A percentile compares a stretch with the other conserved stretches of the same genome.
Conservation (phyloP, 2,329 filamentous ascomycete species). For the Fusarium phyllophilum region DNA sequence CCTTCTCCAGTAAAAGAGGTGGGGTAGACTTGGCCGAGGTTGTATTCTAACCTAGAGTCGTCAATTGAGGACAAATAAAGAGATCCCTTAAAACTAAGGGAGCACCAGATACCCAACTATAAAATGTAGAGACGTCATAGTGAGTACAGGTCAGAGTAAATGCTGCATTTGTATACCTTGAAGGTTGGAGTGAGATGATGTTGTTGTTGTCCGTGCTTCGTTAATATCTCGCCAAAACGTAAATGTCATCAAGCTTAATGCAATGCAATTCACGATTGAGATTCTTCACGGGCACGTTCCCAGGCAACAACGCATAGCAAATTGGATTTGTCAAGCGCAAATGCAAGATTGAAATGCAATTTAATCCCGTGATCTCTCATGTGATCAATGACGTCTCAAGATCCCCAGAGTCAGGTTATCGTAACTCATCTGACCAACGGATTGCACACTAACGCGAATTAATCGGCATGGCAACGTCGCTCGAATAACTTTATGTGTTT, state of each 20-base stretch:
- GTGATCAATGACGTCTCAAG: background rate
- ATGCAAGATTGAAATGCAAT: background rate
- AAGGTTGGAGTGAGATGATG: accelerated
- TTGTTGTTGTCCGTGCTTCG: background rate
- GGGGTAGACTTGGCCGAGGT: background rate
- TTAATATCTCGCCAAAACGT: background rate
- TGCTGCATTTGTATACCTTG: background rate
- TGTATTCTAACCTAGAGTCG: background rate
- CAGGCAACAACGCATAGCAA: no score
- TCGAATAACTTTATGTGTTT: accelerated
- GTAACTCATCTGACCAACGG: accelerated
- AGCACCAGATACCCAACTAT: background rate
- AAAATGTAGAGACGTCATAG: no score
- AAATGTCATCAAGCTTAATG: background rate
- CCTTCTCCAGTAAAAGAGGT: background rate
- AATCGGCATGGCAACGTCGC: background rate
- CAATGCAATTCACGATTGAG: accelerated
- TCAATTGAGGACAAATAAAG: background rate
- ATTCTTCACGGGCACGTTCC: no score
- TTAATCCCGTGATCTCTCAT: background rate
- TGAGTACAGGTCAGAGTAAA: no score
- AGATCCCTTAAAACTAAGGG: no score
- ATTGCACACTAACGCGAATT: accelerated
- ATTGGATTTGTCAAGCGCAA: background rate
- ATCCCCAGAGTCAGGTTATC: background rate